These are phyloP conservation scores for Curvularia spicifera DNA, from an alignment of 2,329 filamentous ascomycete species.

Conservation along the genomic window DNA sequence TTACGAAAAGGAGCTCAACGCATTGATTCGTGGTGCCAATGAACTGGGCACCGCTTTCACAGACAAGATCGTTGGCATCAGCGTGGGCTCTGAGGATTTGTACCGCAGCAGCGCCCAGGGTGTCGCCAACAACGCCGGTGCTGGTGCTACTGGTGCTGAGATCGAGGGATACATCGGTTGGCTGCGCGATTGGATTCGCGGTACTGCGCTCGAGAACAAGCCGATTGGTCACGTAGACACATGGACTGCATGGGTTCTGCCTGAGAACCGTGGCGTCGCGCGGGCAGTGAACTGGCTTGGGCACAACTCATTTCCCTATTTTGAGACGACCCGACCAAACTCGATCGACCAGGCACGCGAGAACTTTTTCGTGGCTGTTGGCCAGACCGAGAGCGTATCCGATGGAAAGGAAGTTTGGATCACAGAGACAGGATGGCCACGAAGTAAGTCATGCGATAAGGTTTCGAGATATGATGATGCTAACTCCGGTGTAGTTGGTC, in stretches of 20 bases:
- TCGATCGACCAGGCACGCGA: background rate
- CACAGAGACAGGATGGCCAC: background rate
- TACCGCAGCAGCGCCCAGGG: conserved; percentile 66
- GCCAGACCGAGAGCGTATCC: background rate
- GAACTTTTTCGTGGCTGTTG: background rate
- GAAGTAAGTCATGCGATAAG: background rate
- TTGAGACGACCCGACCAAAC: conserved; percentile 59
- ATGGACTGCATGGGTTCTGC: conserved; percentile 62
- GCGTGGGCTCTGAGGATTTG: conserved; percentile 80
- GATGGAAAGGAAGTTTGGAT: background rate
- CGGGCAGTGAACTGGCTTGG: conserved; percentile 77
- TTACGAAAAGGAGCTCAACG: conserved; percentile 75
- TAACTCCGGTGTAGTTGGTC: background rate
- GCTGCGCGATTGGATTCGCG: conserved; percentile 67
- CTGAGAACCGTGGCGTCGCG: conserved; percentile 72
- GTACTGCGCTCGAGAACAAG: conserved; percentile 63
- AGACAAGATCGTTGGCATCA: conserved; percentile 76
- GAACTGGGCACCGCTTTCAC: conserved; percentile 71
- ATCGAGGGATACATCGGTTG: conserved; percentile 73
- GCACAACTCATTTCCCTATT: conserved; percentile 87
- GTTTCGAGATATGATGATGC: background rate
- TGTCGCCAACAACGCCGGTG: conserved; percentile 64
- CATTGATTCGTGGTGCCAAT: conserved; percentile 70
- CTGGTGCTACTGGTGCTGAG: conserved; percentile 66
- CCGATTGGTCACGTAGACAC: conserved; percentile 67